These are phyloP conservation scores for Pichia sp. DNA, from an alignment of 1,139 yeast species.

Conservation along the genomic window DNA sequence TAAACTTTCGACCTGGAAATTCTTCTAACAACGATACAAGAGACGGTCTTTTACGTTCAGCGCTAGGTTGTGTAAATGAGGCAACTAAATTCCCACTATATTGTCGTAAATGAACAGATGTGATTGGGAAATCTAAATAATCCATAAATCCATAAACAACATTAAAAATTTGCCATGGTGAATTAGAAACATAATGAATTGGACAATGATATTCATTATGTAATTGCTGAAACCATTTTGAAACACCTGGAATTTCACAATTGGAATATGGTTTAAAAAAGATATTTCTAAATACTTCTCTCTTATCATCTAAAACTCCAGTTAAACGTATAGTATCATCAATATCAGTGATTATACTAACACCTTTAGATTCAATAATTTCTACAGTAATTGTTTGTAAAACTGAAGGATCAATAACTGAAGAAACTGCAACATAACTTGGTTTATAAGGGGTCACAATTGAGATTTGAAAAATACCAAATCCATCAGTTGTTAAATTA, in stretches of 20 bases:
- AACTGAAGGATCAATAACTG: conserved; percentile 41
- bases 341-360: conserved; percentile 81
- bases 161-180: conserved; percentile 85
- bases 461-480: conserved; percentile 52
- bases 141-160: conserved; percentile 56
- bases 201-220: conserved; percentile 31
- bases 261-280: conserved; percentile 57
- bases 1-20: conserved; percentile 70
- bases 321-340: conserved; percentile 92
- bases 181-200: conserved; percentile 87
- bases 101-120: conserved; percentile 80
- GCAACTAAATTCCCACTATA: conserved; percentile 76
- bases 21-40: conserved; percentile 62
- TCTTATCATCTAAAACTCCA: conserved; percentile 82
- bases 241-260: conserved; percentile 70
- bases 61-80: conserved; percentile 81
- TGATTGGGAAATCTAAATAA: conserved; percentile 55
- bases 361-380: conserved; percentile 43
- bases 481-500: conserved; percentile 44
- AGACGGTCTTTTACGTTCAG: conserved; percentile 67
- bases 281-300: conserved; percentile 73
- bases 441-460: conserved; percentile 52
- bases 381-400: conserved; percentile 42
- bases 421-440: conserved; percentile 39
- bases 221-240: conserved; percentile 58